Conservation (phyloP, 2,329 filamentous ascomycete species). For the Aspergillus tamarii region DNA sequence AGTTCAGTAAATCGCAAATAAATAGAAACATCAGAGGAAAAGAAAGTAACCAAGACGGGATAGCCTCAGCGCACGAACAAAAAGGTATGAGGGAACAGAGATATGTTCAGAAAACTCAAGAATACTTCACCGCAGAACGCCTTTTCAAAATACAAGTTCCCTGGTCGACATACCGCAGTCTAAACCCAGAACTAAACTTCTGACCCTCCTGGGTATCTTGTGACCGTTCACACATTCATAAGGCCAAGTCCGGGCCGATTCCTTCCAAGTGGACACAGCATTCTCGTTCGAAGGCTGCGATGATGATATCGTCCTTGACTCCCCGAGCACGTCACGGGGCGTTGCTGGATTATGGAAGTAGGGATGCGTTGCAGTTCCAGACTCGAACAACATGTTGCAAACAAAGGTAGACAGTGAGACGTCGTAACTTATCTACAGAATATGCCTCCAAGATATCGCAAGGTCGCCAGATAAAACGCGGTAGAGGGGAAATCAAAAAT, state of each 20-base stretch:
- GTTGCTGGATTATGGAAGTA: neutral
- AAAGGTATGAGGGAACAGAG: constrained; percentile 10
- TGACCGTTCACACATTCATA: neutral
- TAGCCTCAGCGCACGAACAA: constrained; percentile 13
- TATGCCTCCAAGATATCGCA: constrained; percentile 27
- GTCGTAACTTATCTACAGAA: constrained; percentile 18
- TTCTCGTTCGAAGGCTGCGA: neutral
- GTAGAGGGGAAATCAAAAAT: constrained; percentile 20
- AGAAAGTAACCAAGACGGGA: constrained; percentile 11
- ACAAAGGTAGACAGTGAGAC: constrained; percentile 5
- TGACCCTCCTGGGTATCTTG: constrained; percentile 7
- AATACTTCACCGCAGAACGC: constrained; percentile 24
- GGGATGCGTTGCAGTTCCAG: constrained; percentile 5
- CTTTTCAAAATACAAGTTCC: constrained; percentile 23
- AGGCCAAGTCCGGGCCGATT: neutral
- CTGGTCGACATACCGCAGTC: constrained; percentile 15
- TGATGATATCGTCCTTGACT: neutral
- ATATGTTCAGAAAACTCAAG: constrained; percentile 16
- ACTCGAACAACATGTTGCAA: constrained; percentile 5
- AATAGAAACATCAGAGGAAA: constrained; percentile 14
- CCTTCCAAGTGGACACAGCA: neutral
- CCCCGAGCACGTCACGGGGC: neutral
- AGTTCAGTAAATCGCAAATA: constrained; percentile 14
- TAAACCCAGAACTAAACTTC: constrained; percentile 5
- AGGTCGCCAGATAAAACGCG: constrained; percentile 34